A percentile compares a stretch with the other conserved stretches of the same genome.
Conservation (phyloP, 768 basidiomycete species). For the Boletus eberwhitei region DNA sequence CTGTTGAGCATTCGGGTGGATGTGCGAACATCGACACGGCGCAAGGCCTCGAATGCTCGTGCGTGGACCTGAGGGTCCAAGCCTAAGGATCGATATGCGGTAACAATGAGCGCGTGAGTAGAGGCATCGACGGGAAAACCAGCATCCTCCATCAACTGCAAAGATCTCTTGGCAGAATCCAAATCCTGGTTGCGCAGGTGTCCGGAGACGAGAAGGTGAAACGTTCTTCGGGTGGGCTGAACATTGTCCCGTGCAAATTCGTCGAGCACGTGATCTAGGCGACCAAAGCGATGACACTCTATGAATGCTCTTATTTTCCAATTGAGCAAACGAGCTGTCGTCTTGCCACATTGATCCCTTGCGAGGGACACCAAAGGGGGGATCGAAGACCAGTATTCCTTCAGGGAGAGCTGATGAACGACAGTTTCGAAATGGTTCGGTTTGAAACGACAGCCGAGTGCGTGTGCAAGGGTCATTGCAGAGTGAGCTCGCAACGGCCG, state of each 20-base stretch:
- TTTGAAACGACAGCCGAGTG: constrained; percentile 47
- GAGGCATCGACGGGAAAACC: constrained; percentile 52
- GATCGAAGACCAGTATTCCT: constrained; percentile 49
- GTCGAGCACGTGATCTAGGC: constrained; percentile 43
- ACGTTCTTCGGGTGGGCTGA: constrained; percentile 58
- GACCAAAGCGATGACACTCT: constrained; percentile 48
- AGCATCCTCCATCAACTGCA: constrained; percentile 55
- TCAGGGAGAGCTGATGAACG: constrained; percentile 45
- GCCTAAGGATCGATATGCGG: constrained; percentile 59
- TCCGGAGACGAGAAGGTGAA: constrained; percentile 63
- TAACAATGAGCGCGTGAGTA: constrained; percentile 59
- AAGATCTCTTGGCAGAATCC: constrained; percentile 46
- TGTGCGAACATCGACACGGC: constrained; percentile 34
- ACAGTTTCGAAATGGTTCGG: constrained; percentile 58
- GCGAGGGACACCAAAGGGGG: constrained; percentile 48
- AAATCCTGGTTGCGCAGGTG: constrained; percentile 69
- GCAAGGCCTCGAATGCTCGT: constrained; percentile 48
- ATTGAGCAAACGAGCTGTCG: constrained; percentile 59
- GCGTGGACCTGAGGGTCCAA: constrained; percentile 51
- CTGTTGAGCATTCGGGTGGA: constrained; percentile 65
- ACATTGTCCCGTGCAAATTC: constrained; percentile 49
- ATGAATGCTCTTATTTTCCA: constrained; percentile 64
- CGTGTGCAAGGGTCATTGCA: constrained; percentile 46
- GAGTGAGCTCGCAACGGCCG: constrained; percentile 41
- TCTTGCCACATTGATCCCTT: constrained; percentile 44